Percentiles rank a stretch among this genome's conserved stretches.
These are phyloP conservation scores for Typha latifolia DNA, from an alignment of 176 grass and related monocot species.

Conservation along the genomic window DNA sequence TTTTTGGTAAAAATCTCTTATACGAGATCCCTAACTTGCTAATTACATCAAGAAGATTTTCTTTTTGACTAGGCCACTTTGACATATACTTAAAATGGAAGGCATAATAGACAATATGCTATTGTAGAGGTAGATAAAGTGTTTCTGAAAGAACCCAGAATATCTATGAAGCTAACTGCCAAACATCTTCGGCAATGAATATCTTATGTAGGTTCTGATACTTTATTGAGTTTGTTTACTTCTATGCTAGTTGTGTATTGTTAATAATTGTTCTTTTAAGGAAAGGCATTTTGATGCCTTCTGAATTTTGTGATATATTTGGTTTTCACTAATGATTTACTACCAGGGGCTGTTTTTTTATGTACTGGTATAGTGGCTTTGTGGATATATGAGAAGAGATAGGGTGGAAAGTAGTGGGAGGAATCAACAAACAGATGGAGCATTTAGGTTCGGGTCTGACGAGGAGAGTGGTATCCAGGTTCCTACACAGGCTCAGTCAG, in stretches of 20 bases:
- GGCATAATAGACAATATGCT: no score
- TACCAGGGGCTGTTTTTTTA: conserved; percentile 85
- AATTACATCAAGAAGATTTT: no score
- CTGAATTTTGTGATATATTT: conserved; percentile 32
- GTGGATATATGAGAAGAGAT: conserved; percentile 51
- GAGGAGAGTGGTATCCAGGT: conserved; percentile 55
- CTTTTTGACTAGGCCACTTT: no score
- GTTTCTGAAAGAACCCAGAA: no score
- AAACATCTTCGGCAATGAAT: no score
- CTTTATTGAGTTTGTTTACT: not conserved
- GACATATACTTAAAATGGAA: no score
- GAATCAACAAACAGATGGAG: conserved; percentile 28
- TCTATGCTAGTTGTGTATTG: not conserved
- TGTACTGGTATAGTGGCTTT: conserved; percentile 72
- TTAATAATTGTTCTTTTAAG: not conserved
- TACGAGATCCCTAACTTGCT: no score
- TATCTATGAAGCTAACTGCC: no score
- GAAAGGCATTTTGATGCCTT: not conserved
- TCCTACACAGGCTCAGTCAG: conserved; percentile 60
- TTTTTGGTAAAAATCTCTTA: no score
- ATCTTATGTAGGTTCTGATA: no score
- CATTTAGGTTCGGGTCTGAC: conserved; percentile 30
- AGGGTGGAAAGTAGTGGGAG: conserved; percentile 23
- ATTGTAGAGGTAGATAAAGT: no score
- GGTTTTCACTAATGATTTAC: conserved; percentile 97